A percentile compares a stretch with the other conserved stretches of the same genome.
phyloP scores from a whole-genome alignment of 345 rosid genomes.

The Brassica carinata region DNA sequence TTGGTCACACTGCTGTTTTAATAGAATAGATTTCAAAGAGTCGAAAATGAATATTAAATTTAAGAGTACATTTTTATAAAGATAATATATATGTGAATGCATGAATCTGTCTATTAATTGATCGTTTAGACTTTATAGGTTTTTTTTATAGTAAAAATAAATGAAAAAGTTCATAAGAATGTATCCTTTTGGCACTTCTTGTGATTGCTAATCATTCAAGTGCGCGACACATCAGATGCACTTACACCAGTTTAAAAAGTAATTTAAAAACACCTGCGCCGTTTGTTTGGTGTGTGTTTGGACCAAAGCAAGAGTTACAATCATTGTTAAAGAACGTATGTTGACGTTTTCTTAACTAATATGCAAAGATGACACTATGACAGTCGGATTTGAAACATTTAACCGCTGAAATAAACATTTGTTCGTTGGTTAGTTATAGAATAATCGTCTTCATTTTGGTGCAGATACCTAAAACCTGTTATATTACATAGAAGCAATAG shows the following conservation, averaged over 20 bases:
- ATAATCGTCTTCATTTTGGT: background rate
- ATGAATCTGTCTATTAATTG: background rate
- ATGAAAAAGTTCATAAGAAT: background rate
- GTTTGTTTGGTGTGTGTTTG: conserved; percentile 13
- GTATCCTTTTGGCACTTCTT: conserved; percentile 31
- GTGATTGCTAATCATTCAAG: conserved; percentile 30
- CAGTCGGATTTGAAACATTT: background rate
- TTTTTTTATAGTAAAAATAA: background rate
- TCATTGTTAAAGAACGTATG: background rate
- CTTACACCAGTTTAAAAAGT: background rate
- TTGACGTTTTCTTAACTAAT: background rate
- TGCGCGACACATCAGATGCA: conserved; percentile 34
- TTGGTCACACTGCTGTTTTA: too few species aligned
- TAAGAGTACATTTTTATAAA: too few species aligned
- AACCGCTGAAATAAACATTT: background rate
- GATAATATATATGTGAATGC: too few species aligned
- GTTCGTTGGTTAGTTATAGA: background rate
- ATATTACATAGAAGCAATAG: background rate
- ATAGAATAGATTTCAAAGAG: background rate
- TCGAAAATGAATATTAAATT: too few species aligned
- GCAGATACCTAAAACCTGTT: background rate
- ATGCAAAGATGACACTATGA: background rate
- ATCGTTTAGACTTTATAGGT: background rate
- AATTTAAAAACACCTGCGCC: conserved; percentile 10
- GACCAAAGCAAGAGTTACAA: conserved; percentile 13